Conservation (phyloP, 768 basidiomycete genomes). For the Chalciporus pseudorubinellus region DNA sequence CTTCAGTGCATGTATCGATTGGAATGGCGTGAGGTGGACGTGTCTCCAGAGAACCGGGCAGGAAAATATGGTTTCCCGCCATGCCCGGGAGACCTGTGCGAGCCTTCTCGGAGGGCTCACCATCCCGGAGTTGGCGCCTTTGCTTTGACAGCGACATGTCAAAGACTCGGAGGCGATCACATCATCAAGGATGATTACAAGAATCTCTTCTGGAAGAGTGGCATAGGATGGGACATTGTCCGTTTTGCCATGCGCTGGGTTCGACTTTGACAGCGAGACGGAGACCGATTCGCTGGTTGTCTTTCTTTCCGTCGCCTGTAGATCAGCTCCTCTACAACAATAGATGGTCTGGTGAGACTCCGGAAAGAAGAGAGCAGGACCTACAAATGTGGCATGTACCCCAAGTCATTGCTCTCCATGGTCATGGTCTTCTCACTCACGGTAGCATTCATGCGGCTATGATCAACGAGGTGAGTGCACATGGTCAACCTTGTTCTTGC, state of each 20-base stretch:
- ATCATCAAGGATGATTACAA: constrained; percentile 19
- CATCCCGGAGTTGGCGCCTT: background rate
- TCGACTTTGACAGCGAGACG: background rate
- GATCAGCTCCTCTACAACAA: background rate
- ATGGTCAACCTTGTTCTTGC: background rate
- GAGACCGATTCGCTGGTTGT: background rate
- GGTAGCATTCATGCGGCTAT: background rate
- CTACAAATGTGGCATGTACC: background rate
- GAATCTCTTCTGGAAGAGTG: constrained; percentile 18
- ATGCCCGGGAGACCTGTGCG: constrained; percentile 14
- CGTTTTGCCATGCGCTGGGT: background rate
- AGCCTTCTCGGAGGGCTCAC: constrained; percentile 13
- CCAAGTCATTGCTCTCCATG: background rate
- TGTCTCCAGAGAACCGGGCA: constrained; percentile 22
- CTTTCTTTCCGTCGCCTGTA: background rate
- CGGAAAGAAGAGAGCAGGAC: too few relatives aligned
- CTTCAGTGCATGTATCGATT: constrained; percentile 6
- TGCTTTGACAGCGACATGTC: background rate
- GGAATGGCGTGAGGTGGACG: constrained; percentile 15
- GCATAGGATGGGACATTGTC: constrained; percentile 4
- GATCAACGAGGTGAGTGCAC: background rate
- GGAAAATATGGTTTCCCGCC: constrained; percentile 13
- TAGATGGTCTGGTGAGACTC: too few relatives aligned
- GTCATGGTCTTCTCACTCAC: background rate
- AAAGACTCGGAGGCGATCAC: constrained; percentile 13